These are phyloP conservation scores for Trametes cingulata DNA, from an alignment of 768 basidiomycete species.

Conservation along the genomic window DNA sequence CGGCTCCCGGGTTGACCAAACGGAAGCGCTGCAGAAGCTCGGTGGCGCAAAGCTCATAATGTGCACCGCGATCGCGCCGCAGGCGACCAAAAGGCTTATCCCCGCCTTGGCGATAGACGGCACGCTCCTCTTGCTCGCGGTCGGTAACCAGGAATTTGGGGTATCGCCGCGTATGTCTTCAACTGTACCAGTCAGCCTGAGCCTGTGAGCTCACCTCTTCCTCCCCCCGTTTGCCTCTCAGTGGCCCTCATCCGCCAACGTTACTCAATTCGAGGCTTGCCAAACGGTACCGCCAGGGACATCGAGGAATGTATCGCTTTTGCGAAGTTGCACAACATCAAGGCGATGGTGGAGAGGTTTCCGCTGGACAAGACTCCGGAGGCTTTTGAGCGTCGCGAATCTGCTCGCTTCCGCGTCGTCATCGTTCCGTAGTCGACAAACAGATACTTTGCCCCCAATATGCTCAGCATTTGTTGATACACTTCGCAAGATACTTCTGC, in stretches of 20 bases:
- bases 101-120: slow-evolving; percentile 13
- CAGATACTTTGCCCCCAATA: too few relatives aligned
- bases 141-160: neutral
- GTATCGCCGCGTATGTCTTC: neutral
- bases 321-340: neutral
- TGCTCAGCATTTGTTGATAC: too few relatives aligned
- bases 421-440: too few relatives aligned
- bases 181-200: neutral
- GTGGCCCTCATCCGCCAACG: slow-evolving; percentile 18
- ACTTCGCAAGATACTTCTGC: too few relatives aligned
- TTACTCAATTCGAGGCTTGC: slow-evolving; percentile 23
- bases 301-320: slow-evolving; percentile 17
- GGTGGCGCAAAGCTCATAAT: slow-evolving; percentile 41
- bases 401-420: too few relatives aligned
- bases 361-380: slow-evolving; percentile 22
- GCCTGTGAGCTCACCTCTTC: too few relatives aligned
- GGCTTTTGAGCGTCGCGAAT: slow-evolving; percentile 2
- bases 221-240: too few relatives aligned
- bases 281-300: slow-evolving; percentile 19
- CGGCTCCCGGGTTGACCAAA: slow-evolving; percentile 28
- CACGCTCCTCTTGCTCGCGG: neutral
- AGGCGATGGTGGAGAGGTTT: slow-evolving; percentile 20
- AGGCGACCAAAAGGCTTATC: slow-evolving; percentile 19
- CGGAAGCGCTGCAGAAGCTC: slow-evolving; percentile 35
- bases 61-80: slow-evolving; percentile 31